phyloP scores from a whole-genome alignment of 208 protist species.

The Zelonia costaricensis region DNA sequence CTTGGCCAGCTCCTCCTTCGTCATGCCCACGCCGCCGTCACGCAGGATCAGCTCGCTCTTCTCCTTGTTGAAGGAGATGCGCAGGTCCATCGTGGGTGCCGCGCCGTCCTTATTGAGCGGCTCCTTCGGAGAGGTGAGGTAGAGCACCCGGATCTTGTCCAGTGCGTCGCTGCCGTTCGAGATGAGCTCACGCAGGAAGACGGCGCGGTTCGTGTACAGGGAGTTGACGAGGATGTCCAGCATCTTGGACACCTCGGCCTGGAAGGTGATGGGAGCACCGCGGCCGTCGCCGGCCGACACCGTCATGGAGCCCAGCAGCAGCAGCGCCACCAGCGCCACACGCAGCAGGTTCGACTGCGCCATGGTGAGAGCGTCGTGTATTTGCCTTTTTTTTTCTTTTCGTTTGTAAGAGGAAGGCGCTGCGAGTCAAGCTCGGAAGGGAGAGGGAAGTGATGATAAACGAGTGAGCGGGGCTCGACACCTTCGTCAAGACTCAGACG shows the following conservation, averaged over 20 bases:
- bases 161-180: conserved; percentile 99
- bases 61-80: conserved; percentile 86
- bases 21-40: conserved; percentile 99
- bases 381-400: not conserved
- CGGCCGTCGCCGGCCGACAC: conserved; percentile 25
- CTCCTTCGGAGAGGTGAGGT: conserved; percentile 93
- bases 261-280: conserved; percentile 86
- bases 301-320: conserved; percentile 38
- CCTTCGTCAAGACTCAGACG: too few species aligned
- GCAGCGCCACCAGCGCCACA: conserved; percentile 35
- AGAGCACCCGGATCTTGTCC: conserved; percentile 99
- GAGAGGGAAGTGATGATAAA: too few species aligned
- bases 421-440: too few species aligned
- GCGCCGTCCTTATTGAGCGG: conserved; percentile 79
- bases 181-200: conserved; percentile 99
- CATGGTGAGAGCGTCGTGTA: conserved; percentile 3
- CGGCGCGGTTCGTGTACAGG: conserved; percentile 99
- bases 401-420: not conserved
- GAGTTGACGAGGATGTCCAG: conserved; percentile 99
- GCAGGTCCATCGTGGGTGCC: conserved; percentile 90
- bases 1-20: conserved; percentile 97
- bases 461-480: too few species aligned
- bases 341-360: conserved; percentile 16
- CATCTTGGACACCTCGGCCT: conserved; percentile 97
- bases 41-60: conserved; percentile 95